Base-by-base conservation (phyloP, 352 stramenopile genomes). In the Globisporangium ultimum region DNA sequence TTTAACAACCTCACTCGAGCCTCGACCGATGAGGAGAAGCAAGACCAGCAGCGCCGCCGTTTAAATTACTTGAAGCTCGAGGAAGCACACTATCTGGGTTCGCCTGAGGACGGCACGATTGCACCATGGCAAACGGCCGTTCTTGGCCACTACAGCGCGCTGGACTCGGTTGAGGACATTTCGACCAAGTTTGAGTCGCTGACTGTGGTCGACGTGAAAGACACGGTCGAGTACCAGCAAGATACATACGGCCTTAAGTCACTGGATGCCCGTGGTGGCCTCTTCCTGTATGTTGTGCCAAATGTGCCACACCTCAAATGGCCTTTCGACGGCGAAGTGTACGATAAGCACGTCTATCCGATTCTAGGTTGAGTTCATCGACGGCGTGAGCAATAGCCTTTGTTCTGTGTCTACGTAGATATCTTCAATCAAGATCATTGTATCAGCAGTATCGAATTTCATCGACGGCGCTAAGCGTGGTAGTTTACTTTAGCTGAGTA, bases 81-180 rank as follows among this genome's bases (percentile, higher is more conserved):
- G 14, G 63, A 60, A 15, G 76, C 64, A 6, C 68, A 83, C 20
- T 80, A 71, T 48, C 81, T 86, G 45, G 71, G 66, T 14, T 83
- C 76, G 10, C 63, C 73, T 0, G 41, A 62, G 9, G 73, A 86
- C 54, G 69, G 48, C 0, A 49, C 66, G 1, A 58, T 70, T 22
- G 64, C 60, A 15, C 75, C 72, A 2, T 85, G 71, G 65, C 72
- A 84, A 47, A 48, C 36, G 1, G 72, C 64, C 3, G 32, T 71
- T 0, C 43, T 82, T 11, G 68, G 64, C 5, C 68, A 70, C 18
- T 83, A 81, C 63, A 70, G 58, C 12, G 64, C 75, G 18, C 43
- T 84, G 2, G 15, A 48, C 0, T 60, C 32, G 7, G 18, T 64
- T 5, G 50, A 67, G 15, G 58, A 71, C 13, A 66, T 86, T 3